These are phyloP conservation scores for Erythrophleum fordii DNA, from an alignment of 306 rosid genomes.

Conservation along the genomic window DNA sequence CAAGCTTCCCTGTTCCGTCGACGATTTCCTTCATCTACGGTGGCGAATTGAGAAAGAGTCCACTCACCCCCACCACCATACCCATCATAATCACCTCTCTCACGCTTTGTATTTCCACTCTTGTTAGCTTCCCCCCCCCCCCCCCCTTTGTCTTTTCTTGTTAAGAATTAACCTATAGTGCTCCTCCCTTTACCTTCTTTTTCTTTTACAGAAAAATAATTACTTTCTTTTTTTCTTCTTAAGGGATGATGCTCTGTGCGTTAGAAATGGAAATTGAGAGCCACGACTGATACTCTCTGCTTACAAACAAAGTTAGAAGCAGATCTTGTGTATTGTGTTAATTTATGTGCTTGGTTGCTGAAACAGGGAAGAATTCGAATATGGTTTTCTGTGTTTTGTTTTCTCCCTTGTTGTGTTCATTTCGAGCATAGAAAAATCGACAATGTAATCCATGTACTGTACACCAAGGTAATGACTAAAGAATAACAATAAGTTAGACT, in stretches of 20 bases:
- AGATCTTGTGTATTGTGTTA: background rate
- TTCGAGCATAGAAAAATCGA: too few species aligned
- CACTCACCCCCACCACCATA: conserved; percentile 7
- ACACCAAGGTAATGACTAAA: background rate
- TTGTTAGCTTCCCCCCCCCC: conserved; percentile 35
- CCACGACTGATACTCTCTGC: background rate
- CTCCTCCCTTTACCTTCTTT: background rate
- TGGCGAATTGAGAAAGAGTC: conserved; percentile 70
- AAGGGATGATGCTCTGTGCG: background rate
- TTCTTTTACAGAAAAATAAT: background rate
- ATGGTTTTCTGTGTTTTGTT: background rate
- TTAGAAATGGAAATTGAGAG: background rate
- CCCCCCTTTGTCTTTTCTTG: background rate
- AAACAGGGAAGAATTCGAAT: background rate
- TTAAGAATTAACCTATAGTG: background rate
- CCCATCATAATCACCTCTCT: conserved; percentile 44
- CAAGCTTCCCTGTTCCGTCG: conserved; percentile 68
- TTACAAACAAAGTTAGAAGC: background rate
- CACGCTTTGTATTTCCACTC: conserved; percentile 57
- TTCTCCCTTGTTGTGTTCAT: background rate
- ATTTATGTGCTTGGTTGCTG: background rate
- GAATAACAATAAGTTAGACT: background rate
- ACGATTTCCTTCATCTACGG: conserved; percentile 67
- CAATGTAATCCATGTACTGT: too few species aligned
- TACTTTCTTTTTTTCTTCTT: background rate